A percentile compares a stretch with the other conserved stretches of the same genome.
Conservation (phyloP, 352 stramenopile species). For the Phytopythium mirpurense region DNA sequence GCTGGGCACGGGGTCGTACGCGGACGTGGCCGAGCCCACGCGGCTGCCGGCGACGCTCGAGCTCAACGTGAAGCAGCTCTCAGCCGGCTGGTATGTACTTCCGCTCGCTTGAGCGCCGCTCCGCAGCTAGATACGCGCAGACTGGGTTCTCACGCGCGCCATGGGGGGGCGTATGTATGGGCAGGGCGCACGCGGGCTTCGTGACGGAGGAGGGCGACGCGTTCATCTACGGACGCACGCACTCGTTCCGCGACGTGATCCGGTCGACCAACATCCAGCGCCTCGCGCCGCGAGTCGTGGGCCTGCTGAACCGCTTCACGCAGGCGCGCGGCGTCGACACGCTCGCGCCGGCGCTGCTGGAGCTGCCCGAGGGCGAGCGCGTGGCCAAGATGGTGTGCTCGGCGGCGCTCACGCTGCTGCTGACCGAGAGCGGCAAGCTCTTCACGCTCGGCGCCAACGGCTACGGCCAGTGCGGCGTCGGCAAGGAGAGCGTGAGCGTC, state of each 20-base stretch:
- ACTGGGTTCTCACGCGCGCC: no score
- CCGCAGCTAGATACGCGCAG: no score
- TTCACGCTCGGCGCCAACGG: constrained; percentile 74
- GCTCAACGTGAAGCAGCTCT: constrained; percentile 55
- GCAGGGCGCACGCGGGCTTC: constrained; percentile 64
- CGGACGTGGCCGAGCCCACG: constrained; percentile 38
- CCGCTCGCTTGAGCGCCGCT: no score
- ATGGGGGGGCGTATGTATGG: not conserved
- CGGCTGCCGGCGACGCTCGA: constrained; percentile 35
- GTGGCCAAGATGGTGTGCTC: constrained; percentile 82
- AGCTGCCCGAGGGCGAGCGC: constrained; percentile 50
- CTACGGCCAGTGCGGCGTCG: constrained; percentile 77
- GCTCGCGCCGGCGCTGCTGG: constrained; percentile 44
- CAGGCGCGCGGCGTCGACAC: constrained; percentile 53
- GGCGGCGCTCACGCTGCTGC: constrained; percentile 65
- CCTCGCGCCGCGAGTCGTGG: constrained; percentile 60
- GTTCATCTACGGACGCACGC: constrained; percentile 71
- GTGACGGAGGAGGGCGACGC: constrained; percentile 59
- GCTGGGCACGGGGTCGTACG: constrained; percentile 64
- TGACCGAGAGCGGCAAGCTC: constrained; percentile 75
- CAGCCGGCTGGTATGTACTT: constrained; percentile 48
- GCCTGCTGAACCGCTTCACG: constrained; percentile 74
- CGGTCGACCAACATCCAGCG: constrained; percentile 82
- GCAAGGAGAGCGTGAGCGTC: constrained; percentile 60
- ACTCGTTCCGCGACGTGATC: constrained; percentile 84